These are phyloP conservation scores for Apiospora saccharicola DNA, from an alignment of 2,329 filamentous ascomycete genomes.

Conservation along the genomic window DNA sequence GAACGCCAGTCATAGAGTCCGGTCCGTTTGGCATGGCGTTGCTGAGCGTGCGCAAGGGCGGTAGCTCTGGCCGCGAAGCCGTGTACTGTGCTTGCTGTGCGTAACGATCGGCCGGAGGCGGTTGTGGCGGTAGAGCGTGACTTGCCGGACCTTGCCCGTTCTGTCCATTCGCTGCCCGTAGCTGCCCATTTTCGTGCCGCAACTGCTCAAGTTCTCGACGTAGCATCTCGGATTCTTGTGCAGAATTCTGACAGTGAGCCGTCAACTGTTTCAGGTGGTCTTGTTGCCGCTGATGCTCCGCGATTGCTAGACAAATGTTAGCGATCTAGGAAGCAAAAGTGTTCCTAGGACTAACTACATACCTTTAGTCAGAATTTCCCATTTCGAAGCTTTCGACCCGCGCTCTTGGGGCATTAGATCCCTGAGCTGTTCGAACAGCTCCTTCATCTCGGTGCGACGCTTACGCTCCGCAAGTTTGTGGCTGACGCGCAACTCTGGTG, in stretches of 20 bases:
- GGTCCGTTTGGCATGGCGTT: conserved; percentile 52
- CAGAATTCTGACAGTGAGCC: conserved; percentile 50
- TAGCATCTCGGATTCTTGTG: conserved; percentile 55
- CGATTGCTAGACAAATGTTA: conserved; percentile 57
- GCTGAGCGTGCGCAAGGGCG: conserved; percentile 62
- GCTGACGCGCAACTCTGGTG: conserved; percentile 81
- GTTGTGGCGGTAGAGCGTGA: conserved; percentile 38
- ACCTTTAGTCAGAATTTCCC: conserved; percentile 90
- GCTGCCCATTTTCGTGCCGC: conserved; percentile 57
- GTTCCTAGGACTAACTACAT: conserved; percentile 39
- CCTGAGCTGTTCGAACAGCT: conserved; percentile 81
- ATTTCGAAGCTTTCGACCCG: conserved; percentile 86
- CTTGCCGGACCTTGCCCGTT: conserved; percentile 34
- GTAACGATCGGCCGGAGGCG: conserved; percentile 41
- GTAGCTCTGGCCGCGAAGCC: conserved; percentile 56
- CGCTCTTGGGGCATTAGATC: conserved; percentile 81
- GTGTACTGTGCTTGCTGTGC: conserved; percentile 29
- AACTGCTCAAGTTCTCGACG: conserved; percentile 57
- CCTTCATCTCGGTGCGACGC: conserved; percentile 87
- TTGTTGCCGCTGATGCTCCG: conserved; percentile 64
- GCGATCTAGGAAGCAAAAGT: conserved; percentile 23
- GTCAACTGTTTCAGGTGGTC: conserved; percentile 58
- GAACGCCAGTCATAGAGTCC: conserved; percentile 72
- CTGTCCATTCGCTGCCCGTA: conserved; percentile 44
- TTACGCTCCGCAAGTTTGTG: conserved; percentile 88